Conservation (phyloP, 148 eudicot genomes). For the Camellia lanceoleosa region DNA sequence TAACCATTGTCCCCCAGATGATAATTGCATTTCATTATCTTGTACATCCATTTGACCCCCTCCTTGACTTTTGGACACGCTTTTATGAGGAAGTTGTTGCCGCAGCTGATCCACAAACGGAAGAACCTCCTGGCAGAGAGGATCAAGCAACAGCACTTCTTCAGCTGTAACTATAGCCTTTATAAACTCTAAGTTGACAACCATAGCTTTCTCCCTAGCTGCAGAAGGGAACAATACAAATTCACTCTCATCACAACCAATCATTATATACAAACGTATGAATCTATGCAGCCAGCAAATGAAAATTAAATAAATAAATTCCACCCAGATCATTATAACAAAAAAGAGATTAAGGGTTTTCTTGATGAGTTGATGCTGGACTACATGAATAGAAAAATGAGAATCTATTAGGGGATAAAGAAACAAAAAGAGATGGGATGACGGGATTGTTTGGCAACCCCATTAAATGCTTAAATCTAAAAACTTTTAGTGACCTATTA, state of each 20-base stretch:
- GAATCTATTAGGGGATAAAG: neutral
- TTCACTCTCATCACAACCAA: neutral
- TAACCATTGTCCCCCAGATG: constrained; percentile 48
- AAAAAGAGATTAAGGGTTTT: neutral
- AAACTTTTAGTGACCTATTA: neutral
- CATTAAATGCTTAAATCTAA: neutral
- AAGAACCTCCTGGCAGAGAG: constrained; percentile 94
- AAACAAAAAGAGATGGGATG: neutral
- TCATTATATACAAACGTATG: neutral
- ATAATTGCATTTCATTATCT: constrained; percentile 37
- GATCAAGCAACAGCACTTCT: constrained; percentile 93
- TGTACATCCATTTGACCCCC: constrained; percentile 31
- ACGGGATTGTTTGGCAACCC: neutral
- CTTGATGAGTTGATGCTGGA: neutral
- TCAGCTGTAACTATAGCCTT: constrained; percentile 97
- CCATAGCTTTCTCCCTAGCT: constrained; percentile 98
- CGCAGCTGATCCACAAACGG: constrained; percentile 97
- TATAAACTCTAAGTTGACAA: constrained; percentile 89
- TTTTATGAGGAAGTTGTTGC: constrained; percentile 61
- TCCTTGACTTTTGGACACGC: constrained; percentile 27
- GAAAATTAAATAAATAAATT: neutral
- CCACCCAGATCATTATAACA: neutral
- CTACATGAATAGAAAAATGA: neutral
- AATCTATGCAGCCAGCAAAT: neutral
- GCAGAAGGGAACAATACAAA: constrained; percentile 18